Conservation (phyloP, 169 alveolate genomes). For the Plasmodium falciparum region DNA sequence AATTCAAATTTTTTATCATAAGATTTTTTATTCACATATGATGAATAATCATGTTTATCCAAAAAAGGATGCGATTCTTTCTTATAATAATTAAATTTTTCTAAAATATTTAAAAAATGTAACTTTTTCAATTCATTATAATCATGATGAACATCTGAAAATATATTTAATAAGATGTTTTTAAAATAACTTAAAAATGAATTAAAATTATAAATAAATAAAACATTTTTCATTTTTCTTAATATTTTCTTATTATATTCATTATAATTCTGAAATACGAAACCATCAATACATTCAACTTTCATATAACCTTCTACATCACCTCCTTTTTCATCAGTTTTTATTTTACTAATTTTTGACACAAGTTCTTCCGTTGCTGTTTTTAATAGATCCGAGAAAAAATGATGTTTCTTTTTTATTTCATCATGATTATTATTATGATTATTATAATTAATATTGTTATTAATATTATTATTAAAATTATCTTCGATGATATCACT, state of each 20-base stretch:
- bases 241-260: conserved; percentile 52
- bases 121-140: conserved; percentile 26
- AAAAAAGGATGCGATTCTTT: neutral
- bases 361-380: conserved; percentile 72
- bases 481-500: neutral
- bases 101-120: conserved; percentile 26
- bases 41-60: neutral
- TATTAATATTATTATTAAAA: neutral
- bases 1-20: conserved; percentile 13
- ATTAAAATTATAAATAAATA: conserved; percentile 24
- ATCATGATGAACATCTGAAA: conserved; percentile 49
- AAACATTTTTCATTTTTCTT: conserved; percentile 41
- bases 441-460: neutral
- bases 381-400: conserved; percentile 60
- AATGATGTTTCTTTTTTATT: conserved; percentile 24
- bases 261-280: conserved; percentile 42
- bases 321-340: conserved; percentile 50
- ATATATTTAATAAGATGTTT: conserved; percentile 33
- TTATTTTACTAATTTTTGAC: conserved; percentile 68
- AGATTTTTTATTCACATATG: neutral
- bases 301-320: conserved; percentile 28
- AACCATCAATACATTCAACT: conserved; percentile 48
- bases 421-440: neutral
- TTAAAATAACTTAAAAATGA: conserved; percentile 39
- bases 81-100: conserved; percentile 27